These are phyloP conservation scores for Ophiocordyceps unilateralis DNA, from an alignment of 2,329 filamentous ascomycete genomes.

Conservation along the genomic window DNA sequence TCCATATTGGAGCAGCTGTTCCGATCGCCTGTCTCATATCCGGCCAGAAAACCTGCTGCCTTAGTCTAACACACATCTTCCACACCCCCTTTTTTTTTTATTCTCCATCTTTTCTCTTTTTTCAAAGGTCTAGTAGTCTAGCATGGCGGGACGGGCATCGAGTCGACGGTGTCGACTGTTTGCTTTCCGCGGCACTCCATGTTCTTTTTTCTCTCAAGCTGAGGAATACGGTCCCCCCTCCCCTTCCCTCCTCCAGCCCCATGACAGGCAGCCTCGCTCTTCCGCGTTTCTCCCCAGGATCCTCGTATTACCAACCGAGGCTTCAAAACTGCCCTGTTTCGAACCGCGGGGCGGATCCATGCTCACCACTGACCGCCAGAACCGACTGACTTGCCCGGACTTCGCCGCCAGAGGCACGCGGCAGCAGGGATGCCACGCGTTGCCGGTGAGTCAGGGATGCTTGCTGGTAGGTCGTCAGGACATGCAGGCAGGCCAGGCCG, in stretches of 20 bases:
- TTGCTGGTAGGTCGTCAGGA: background rate
- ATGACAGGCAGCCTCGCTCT: too few species aligned
- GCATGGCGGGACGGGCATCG: background rate
- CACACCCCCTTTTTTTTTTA: background rate
- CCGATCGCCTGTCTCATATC: background rate
- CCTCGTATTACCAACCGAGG: background rate
- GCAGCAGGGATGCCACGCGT: background rate
- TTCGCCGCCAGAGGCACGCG: background rate
- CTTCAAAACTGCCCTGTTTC: background rate
- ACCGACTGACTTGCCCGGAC: background rate
- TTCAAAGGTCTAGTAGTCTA: background rate
- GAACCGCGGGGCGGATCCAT: background rate
- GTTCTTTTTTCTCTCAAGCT: too few species aligned
- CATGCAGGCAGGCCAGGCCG: background rate
- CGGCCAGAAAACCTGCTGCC: conserved; percentile 1
- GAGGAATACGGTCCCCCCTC: too few species aligned
- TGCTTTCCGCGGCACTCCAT: too few species aligned
- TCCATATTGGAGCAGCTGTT: background rate
- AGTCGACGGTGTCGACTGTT: background rate
- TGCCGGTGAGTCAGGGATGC: background rate
- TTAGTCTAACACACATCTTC: background rate
- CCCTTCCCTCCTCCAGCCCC: too few species aligned
- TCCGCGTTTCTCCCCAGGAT: too few species aligned
- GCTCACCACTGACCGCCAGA: conserved; percentile 1
- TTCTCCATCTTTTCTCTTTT: background rate